phyloP scores from a whole-genome alignment of 2,329 filamentous ascomycete species.

The Calonectria pseudoturangicola region DNA sequence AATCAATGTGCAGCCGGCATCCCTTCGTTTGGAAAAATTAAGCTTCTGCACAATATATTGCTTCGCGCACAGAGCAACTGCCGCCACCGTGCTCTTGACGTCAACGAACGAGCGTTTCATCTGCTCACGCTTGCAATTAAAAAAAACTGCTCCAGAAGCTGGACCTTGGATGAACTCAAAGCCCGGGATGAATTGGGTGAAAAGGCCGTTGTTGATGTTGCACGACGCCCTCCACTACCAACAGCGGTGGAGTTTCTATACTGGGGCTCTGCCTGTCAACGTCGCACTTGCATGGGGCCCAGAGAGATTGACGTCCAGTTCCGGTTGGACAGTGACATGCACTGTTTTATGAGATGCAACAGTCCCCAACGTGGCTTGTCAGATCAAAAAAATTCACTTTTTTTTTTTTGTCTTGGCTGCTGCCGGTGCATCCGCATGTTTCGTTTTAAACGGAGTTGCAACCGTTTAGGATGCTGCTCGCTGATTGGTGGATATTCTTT shows the following conservation, averaged over 20 bases:
- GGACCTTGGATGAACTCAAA: not conserved
- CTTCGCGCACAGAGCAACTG: not conserved
- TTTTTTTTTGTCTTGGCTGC: not conserved
- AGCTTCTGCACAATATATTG: constrained; percentile 1
- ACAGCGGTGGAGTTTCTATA: not conserved
- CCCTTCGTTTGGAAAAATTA: not conserved
- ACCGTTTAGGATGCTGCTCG: not conserved
- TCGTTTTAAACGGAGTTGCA: constrained; percentile 1
- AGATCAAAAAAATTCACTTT: not conserved
- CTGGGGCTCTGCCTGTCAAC: constrained; percentile 10
- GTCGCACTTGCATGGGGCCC: constrained; percentile 21
- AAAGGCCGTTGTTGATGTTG: not conserved
- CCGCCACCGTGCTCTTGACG: not conserved
- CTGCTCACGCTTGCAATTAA: not conserved
- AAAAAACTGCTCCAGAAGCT: too few relatives aligned
- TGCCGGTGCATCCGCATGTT: constrained; percentile 21
- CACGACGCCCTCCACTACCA: not conserved
- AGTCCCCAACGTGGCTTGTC: not conserved
- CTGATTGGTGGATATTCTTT: constrained; percentile 23
- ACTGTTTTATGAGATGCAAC: constrained; percentile 8
- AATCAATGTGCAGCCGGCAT: not conserved
- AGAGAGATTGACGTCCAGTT: constrained; percentile 19
- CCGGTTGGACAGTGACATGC: not conserved
- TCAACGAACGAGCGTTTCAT: not conserved
- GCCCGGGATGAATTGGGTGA: not conserved